Evolutionary conservation across 305 asterid species (phyloP).

Genomic region (Fraxinus sp.): DNA sequence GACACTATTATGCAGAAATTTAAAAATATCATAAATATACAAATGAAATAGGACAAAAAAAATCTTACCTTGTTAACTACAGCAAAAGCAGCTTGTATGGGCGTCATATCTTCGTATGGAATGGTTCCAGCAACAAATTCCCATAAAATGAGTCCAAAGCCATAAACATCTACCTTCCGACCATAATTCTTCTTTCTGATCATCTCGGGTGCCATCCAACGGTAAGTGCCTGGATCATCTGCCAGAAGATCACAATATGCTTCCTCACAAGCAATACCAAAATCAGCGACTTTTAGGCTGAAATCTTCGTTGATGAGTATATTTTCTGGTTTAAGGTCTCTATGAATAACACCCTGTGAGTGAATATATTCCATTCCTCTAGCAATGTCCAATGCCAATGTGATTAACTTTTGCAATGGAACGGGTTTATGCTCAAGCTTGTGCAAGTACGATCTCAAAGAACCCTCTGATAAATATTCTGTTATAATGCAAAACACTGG

Average conservation of each 20-base stretch:
- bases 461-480: background rate
- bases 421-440: background rate
- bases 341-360: constrained; percentile 78
- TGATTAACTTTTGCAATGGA: background rate
- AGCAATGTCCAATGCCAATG: constrained; percentile 75
- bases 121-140: constrained; percentile 43
- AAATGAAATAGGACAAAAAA: no score
- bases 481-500: constrained; percentile 82
- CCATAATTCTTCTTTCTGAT: constrained; percentile 80
- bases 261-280: constrained; percentile 87
- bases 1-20: background rate
- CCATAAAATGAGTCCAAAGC: constrained; percentile 86
- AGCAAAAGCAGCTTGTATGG: background rate
- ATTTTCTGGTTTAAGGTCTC: constrained; percentile 92
- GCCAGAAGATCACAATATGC: constrained; percentile 84
- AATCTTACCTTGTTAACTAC: background rate
- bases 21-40: no score
- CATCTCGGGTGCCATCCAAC: constrained; percentile 99
- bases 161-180: constrained; percentile 83
- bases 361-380: constrained; percentile 93
- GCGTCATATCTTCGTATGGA: background rate
- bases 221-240: constrained; percentile 89
- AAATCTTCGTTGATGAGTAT: constrained; percentile 74
- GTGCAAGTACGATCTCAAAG: background rate
- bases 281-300: constrained; percentile 90